Base-by-base conservation (phyloP, 2,329 filamentous ascomycete species). In the Ophiostoma ulmi region DNA sequence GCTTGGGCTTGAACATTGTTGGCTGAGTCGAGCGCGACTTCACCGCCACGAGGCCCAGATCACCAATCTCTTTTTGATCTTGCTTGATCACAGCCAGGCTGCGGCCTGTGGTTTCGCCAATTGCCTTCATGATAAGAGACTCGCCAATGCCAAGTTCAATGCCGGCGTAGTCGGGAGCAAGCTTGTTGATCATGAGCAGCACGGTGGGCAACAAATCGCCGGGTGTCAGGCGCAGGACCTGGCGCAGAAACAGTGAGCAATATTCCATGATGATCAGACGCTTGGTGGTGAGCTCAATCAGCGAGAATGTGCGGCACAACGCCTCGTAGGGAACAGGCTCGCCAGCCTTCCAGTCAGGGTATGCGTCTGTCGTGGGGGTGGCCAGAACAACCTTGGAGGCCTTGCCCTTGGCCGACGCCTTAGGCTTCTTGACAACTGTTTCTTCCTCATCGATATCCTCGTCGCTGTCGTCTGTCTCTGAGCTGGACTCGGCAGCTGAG, bases 131-230 rank as follows among this genome's bases (percentile, higher is more conserved):
- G 76, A 99, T 97, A 38, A 99, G 81, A 0, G 94, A 98, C 80
- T 99, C 95, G 71, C 95, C 95, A 75, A 99, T 99, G n/a, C 95
- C 95, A 39, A 99, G 85, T 80, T 99, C 95, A 73, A 99, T 94
- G 26, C 95, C 95, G 63, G 94, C 91, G 79, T 97, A 99, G 77
- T 99, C 95, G 3, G 95, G 94, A 2, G 95, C 95, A 36, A 99
- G 87, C 79, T 98, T 98, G 81, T 97, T 97, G 79, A 97, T 92
- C 95, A 99, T 98, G 39, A 99, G 87, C 73, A 97, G 85, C 35
- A 98, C 90, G 0, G 93, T 97, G 0, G 94, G 89, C 1, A 97
- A 85, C 26, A 99, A 85, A 78, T 99, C 95, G 20, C 89, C 85
- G 0, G 95, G 95, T 0, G 93, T 97, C 48, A 99, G 83, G 22